A percentile compares a stretch with the other conserved stretches of the same genome.
Conservation (phyloP, 768 basidiomycete genomes). For the Lentinula boryana region DNA sequence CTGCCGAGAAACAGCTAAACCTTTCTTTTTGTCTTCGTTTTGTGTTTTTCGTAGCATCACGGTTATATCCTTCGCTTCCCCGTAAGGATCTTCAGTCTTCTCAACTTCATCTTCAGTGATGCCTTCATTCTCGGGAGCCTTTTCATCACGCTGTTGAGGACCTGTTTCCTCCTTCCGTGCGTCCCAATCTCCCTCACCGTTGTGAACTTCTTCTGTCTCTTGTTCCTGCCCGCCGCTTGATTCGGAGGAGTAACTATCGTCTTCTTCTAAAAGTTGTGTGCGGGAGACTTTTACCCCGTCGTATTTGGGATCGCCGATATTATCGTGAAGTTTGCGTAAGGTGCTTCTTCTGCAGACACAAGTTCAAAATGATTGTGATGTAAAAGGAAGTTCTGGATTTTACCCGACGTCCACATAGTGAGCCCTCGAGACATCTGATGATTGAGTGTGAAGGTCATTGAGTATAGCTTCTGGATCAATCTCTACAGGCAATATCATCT, state of each 20-base stretch:
- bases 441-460: slow-evolving; percentile 36
- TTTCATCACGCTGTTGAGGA: slow-evolving; percentile 1
- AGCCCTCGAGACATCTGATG: slow-evolving; percentile 39
- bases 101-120: slow-evolving; percentile 16
- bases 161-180: slow-evolving; percentile 8
- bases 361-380: neutral
- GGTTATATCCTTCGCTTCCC: slow-evolving; percentile 35
- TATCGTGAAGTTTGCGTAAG: slow-evolving; percentile 59
- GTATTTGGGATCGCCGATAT: slow-evolving; percentile 74
- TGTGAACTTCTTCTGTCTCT: slow-evolving; percentile 21
- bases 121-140: slow-evolving; percentile 13
- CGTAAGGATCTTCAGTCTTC: slow-evolving; percentile 11
- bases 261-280: slow-evolving; percentile 44
- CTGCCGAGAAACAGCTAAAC: slow-evolving; percentile 77
- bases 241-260: slow-evolving; percentile 12
- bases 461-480: slow-evolving; percentile 72
- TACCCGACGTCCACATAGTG: slow-evolving; percentile 89
- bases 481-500: slow-evolving; percentile 31
- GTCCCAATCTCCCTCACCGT: slow-evolving; percentile 11
- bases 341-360: slow-evolving; percentile 51
- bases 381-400: slow-evolving; percentile 16
- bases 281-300: slow-evolving; percentile 61
- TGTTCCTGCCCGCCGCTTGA: slow-evolving; percentile 18
- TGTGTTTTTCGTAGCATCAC: slow-evolving; percentile 50
- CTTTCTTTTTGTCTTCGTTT: slow-evolving; percentile 74